A percentile compares a stretch with the other conserved stretches of the same genome.
phyloP scores from a whole-genome alignment of 768 basidiomycete species.

The Myochromella boudieri region DNA sequence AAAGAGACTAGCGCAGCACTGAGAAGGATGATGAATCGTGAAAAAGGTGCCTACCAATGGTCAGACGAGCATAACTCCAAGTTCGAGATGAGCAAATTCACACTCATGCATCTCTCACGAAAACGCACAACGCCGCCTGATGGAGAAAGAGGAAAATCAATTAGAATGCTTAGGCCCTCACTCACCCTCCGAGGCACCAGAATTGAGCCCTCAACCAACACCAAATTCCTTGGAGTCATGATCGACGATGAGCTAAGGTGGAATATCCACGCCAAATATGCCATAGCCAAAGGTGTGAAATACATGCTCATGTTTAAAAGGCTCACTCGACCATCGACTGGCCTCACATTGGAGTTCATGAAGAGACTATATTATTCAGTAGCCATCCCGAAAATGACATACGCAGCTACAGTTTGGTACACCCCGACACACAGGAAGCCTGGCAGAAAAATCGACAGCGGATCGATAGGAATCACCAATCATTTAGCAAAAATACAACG shows the following conservation, averaged over 20 bases:
- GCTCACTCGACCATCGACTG: slow-evolving; percentile 10
- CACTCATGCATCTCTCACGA: background rate
- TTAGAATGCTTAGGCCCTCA: background rate
- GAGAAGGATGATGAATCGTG: slow-evolving; percentile 11
- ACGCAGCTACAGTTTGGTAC: slow-evolving; percentile 22
- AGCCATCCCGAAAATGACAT: slow-evolving; percentile 20
- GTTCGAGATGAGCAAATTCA: slow-evolving; percentile 1
- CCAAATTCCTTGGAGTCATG: slow-evolving; percentile 7
- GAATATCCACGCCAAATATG: slow-evolving; percentile 15
- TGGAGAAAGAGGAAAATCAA: background rate
- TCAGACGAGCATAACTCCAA: background rate
- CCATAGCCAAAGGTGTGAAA: slow-evolving; percentile 9
- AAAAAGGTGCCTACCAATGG: slow-evolving; percentile 1
- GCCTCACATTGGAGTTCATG: slow-evolving; percentile 12
- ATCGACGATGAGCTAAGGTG: slow-evolving; percentile 17
- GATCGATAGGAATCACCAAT: slow-evolving; percentile 1
- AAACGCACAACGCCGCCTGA: background rate
- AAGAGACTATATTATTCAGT: slow-evolving; percentile 18
- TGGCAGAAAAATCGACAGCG: background rate
- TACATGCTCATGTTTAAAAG: slow-evolving; percentile 3
- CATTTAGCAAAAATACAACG: slow-evolving; percentile 15
- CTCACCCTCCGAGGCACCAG: background rate
- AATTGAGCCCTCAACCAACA: background rate
- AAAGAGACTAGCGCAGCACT: slow-evolving; percentile 4
- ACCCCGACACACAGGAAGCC: background rate